Conservation (phyloP, 352 stramenopile genomes). For the Phytophthora pinifolia region DNA sequence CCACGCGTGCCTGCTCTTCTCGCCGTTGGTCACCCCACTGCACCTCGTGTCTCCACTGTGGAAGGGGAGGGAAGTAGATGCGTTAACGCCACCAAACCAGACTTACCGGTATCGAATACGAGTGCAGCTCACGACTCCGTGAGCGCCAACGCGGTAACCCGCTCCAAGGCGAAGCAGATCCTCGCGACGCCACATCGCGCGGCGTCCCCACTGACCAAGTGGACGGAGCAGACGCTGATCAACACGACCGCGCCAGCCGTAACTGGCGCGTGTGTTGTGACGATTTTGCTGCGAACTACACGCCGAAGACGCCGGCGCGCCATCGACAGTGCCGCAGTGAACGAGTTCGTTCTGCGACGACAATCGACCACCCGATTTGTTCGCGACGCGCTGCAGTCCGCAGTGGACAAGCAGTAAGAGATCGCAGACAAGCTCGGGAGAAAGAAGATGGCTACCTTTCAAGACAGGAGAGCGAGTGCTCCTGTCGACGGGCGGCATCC, state of each 20-base stretch:
- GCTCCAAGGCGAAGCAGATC: too few relatives aligned
- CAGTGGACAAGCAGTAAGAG: conserved; percentile 24
- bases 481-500: conserved; percentile 12
- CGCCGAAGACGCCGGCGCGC: background rate
- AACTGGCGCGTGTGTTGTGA: too few relatives aligned
- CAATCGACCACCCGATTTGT: conserved; percentile 17
- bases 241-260: too few relatives aligned
- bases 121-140: too few relatives aligned
- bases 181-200: too few relatives aligned
- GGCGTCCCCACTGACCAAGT: too few relatives aligned
- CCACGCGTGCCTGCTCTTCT: conserved; percentile 6
- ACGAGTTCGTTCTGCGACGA: background rate
- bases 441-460: background rate
- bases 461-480: conserved; percentile 7
- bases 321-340: background rate
- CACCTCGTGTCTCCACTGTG: background rate
- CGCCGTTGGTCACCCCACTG: conserved; percentile 3
- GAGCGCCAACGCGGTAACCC: too few relatives aligned
- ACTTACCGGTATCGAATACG: too few relatives aligned
- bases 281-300: background rate
- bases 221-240: too few relatives aligned
- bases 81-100: too few relatives aligned
- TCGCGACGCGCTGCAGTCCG: conserved; percentile 14
- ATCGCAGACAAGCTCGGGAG: background rate
- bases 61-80: background rate